These are phyloP conservation scores for Tulasnella sp. DNA, from an alignment of 768 basidiomycete genomes.

Conservation along the genomic window DNA sequence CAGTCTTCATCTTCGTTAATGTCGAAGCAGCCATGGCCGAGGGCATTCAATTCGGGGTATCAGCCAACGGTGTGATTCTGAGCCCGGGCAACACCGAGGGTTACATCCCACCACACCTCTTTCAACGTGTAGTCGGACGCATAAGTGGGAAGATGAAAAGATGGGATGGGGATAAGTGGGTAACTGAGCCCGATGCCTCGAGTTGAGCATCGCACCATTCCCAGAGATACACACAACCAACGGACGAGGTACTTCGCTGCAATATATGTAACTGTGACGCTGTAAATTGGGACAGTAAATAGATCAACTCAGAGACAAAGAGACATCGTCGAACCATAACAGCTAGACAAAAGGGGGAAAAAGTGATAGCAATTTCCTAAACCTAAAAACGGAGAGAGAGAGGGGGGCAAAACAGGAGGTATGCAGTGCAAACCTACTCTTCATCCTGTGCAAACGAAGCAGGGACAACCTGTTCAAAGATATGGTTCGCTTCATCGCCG, in stretches of 20 bases:
- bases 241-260: background rate
- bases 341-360: background rate
- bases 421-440: background rate
- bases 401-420: background rate
- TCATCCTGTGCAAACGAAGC: background rate
- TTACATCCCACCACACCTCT: constrained; percentile 63
- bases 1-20: constrained; percentile 81
- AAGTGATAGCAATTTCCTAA: background rate
- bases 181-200: constrained; percentile 16
- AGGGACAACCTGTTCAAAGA: constrained; percentile 26
- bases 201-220: background rate
- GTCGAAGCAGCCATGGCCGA: constrained; percentile 64
- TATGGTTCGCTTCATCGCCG: constrained; percentile 35
- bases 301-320: constrained; percentile 2
- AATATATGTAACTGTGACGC: background rate
- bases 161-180: constrained; percentile 33
- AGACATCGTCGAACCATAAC: background rate
- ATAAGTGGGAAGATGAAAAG: constrained; percentile 16
- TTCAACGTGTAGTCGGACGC: constrained; percentile 55
- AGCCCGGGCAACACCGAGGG: constrained; percentile 76
- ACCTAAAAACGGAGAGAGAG: background rate
- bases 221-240: background rate
- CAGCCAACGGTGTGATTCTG: constrained; percentile 86
- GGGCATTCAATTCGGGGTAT: constrained; percentile 75
- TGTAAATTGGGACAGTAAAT: constrained; percentile 17